Evolutionary conservation across 768 basidiomycete species (phyloP).

Genomic region (Mycena alexandri): DNA sequence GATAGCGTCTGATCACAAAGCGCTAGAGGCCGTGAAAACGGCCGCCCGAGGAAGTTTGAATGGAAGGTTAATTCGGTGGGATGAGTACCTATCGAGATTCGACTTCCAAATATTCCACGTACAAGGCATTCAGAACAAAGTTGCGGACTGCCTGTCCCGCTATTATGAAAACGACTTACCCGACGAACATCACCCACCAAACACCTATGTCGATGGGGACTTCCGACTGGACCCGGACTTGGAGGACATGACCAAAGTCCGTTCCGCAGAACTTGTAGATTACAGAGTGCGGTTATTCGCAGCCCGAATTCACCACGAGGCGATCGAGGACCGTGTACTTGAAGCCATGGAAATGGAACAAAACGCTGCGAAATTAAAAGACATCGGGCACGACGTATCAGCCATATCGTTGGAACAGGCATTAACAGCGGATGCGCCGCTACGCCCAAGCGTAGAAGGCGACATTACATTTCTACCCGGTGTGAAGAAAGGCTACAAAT

Average conservation of each 20-base stretch:
- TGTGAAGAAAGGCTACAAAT: neutral
- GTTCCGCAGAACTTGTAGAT: neutral
- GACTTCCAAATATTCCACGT: neutral
- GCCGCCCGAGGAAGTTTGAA: neutral
- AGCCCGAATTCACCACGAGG: neutral
- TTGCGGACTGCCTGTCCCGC: slow-evolving; percentile 1
- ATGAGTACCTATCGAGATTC: slow-evolving; percentile 4
- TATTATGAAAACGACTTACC: neutral
- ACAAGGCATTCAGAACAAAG: neutral
- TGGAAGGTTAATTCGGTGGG: neutral
- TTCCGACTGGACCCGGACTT: neutral
- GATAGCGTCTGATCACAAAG: slow-evolving; percentile 4
- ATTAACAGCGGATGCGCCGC: neutral
- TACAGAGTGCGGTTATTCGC: neutral
- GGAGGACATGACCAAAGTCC: neutral
- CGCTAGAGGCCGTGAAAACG: neutral
- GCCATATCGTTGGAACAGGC: neutral
- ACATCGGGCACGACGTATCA: neutral
- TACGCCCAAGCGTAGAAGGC: neutral
- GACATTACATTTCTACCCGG: neutral
- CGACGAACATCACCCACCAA: neutral
- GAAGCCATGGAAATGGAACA: neutral
- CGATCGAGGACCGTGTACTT: no score
- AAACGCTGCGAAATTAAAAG: neutral
- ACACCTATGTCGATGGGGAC: neutral